phyloP scores from a whole-genome alignment of 2,329 filamentous ascomycete species.

The Apiospora hydei region DNA sequence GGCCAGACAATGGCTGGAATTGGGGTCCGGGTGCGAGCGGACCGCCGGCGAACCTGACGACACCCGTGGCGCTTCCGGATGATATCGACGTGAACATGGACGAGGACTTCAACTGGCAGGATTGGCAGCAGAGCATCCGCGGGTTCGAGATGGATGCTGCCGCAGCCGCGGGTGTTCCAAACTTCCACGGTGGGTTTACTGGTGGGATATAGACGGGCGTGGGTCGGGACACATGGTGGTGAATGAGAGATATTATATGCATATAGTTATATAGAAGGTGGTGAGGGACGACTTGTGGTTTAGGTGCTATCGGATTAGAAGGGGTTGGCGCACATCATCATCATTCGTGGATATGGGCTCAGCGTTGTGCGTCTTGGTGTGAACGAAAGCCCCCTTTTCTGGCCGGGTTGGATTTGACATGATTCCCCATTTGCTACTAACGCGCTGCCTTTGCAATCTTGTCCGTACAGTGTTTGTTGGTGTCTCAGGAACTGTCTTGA shows the following conservation, averaged over 20 bases:
- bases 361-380: conserved; percentile 7
- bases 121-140: conserved; percentile 53
- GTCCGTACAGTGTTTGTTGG: neutral
- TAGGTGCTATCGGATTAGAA: neutral
- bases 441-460: neutral
- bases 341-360: conserved; percentile 9
- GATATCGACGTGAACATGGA: conserved; percentile 45
- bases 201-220: neutral
- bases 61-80: conserved; percentile 30
- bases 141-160: conserved; percentile 46
- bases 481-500: neutral
- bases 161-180: conserved; percentile 33
- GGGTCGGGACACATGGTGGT: neutral
- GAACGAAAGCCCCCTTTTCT: neutral
- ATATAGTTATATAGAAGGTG: neutral
- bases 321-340: neutral
- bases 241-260: neutral
- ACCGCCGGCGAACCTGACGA: neutral
- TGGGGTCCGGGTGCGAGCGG: conserved; percentile 8
- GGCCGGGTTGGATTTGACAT: neutral
- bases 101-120: conserved; percentile 56
- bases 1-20: conserved; percentile 42
- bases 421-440: conserved; percentile 11
- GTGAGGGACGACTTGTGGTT: neutral
- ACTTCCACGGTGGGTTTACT: conserved; percentile 12